Conservation (phyloP, 495 filamentous ascomycete species). For the Zalerion maritima region DNA sequence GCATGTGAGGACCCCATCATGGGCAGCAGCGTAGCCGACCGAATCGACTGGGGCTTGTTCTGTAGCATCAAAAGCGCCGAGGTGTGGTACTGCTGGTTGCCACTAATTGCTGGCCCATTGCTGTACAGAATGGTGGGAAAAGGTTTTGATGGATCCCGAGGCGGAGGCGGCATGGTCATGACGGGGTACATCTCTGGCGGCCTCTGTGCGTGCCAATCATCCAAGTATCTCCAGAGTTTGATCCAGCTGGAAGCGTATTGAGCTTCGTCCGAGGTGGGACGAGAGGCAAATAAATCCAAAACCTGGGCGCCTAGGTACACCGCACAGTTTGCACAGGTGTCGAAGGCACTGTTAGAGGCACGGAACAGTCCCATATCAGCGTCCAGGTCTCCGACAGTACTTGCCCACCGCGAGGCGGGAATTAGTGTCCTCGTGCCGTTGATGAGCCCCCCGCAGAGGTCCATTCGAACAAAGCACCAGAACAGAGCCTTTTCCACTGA, state of each 20-base stretch:
- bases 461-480: constrained; percentile 37
- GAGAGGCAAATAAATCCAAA: constrained; percentile 27
- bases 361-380: constrained; percentile 8
- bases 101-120: constrained; percentile 34
- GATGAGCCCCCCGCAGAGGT: constrained; percentile 33
- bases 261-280: constrained; percentile 23
- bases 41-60: constrained; percentile 21
- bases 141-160: constrained; percentile 18
- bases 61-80: constrained; percentile 30
- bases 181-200: constrained; percentile 22
- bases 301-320: constrained; percentile 29
- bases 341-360: neutral
- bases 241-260: constrained; percentile 19
- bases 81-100: constrained; percentile 35
- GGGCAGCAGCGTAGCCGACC: too few species aligned
- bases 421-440: constrained; percentile 28
- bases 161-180: constrained; percentile 12
- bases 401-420: constrained; percentile 28
- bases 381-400: constrained; percentile 23
- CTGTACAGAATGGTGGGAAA: constrained; percentile 32
- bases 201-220: constrained; percentile 25
- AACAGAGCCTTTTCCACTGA: constrained; percentile 30
- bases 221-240: constrained; percentile 27
- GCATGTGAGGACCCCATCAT: too few species aligned
- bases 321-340: constrained; percentile 23